phyloP scores from a whole-genome alignment of 2,329 filamentous ascomycete species.

The Arthrocladium fulminans region DNA sequence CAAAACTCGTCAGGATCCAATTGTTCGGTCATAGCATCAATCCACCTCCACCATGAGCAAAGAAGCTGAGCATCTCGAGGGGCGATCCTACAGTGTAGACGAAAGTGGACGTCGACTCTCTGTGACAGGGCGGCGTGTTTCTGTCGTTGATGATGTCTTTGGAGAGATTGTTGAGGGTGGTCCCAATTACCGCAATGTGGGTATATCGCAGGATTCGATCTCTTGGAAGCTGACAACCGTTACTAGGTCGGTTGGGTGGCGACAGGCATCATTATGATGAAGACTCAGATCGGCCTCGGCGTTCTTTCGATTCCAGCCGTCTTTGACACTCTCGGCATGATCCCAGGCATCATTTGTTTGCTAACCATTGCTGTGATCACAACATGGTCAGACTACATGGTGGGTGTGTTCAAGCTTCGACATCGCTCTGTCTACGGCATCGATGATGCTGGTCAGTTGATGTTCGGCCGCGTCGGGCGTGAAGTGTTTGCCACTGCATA shows the following conservation, averaged over 20 bases:
- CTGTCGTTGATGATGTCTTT: constrained; percentile 27
- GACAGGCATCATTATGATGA: constrained; percentile 45
- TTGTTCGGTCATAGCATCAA: no score
- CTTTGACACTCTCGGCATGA: constrained; percentile 43
- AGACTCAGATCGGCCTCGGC: constrained; percentile 50
- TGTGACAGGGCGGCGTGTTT: constrained; percentile 6
- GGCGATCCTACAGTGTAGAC: no score
- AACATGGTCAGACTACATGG: constrained; percentile 52
- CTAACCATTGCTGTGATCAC: constrained; percentile 46
- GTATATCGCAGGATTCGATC: not conserved
- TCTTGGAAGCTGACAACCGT: not conserved
- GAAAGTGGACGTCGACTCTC: not conserved
- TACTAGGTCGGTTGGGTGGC: constrained; percentile 39
- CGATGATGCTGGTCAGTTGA: constrained; percentile 56
- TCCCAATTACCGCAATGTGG: constrained; percentile 27
- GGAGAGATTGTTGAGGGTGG: constrained; percentile 28
- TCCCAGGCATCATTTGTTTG: constrained; percentile 47
- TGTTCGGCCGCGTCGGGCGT: constrained; percentile 45
- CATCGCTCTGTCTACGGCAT: constrained; percentile 54
- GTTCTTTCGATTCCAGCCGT: constrained; percentile 51
- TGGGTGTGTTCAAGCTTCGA: constrained; percentile 31
- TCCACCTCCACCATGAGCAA: no score
- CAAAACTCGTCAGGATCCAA: no score
- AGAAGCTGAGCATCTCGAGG: no score
- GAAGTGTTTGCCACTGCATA: constrained; percentile 51